Evolutionary conservation across 768 basidiomycete genomes (phyloP).

Genomic region (Melanogaster broomeanus): DNA sequence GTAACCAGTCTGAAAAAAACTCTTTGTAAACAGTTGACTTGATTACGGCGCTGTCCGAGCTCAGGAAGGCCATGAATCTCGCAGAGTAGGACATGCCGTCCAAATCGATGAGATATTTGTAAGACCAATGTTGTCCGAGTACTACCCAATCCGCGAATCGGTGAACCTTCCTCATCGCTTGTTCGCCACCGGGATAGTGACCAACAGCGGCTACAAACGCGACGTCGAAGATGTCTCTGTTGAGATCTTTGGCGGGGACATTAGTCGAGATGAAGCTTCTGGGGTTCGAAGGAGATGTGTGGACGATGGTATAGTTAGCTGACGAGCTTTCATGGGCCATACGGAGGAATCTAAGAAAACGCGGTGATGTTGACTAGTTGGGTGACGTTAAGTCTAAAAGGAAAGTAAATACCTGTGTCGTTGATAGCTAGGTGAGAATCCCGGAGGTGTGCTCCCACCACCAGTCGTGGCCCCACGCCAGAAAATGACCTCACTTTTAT

Average conservation of each 20-base stretch:
- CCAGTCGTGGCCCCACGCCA: conserved; percentile 98
- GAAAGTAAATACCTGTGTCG: conserved; percentile 64
- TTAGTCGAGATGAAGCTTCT: conserved; percentile 58
- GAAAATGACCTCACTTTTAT: conserved; percentile 85
- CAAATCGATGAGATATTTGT: conserved; percentile 90
- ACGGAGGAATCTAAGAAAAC: conserved; percentile 58
- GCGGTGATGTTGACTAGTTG: background rate
- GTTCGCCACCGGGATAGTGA: conserved; percentile 75
- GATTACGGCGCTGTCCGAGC: conserved; percentile 85
- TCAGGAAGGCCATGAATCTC: conserved; percentile 81
- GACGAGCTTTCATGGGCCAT: conserved; percentile 61
- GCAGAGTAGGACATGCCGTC: conserved; percentile 97
- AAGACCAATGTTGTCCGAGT: conserved; percentile 86
- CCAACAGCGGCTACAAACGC: conserved; percentile 83
- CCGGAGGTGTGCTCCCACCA: conserved; percentile 84
- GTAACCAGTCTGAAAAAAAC: conserved; percentile 88
- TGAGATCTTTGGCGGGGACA: conserved; percentile 62
- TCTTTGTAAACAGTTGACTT: conserved; percentile 93
- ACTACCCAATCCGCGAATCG: conserved; percentile 76
- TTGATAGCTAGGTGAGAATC: conserved; percentile 82
- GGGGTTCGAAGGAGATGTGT: conserved; percentile 64
- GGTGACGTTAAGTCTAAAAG: conserved; percentile 7
- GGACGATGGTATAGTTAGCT: conserved; percentile 62
- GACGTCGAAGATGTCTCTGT: conserved; percentile 81
- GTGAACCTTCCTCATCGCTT: conserved; percentile 61